Base-by-base conservation (phyloP, 768 basidiomycete species). In the Crepidotus variabilis region DNA sequence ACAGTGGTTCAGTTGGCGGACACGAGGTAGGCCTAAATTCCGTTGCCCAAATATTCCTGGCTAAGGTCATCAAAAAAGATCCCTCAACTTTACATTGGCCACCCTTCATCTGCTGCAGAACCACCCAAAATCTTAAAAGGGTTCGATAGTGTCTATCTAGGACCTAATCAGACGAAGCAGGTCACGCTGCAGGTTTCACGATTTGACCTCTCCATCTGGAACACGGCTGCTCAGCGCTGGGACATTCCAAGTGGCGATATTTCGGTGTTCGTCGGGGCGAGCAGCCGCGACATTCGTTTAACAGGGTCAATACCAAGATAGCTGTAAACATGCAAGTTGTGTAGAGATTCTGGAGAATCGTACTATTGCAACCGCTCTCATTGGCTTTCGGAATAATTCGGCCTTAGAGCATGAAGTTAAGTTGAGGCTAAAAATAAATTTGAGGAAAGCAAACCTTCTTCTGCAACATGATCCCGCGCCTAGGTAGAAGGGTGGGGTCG, bases 161-260 rank as follows among this genome's bases (percentile, higher is more conserved):
- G 61, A 0, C 75, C 78, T 0, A 79, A 78, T 9, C 71, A 78
- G 59, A 77, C 75, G 24, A 72, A 70, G 54, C 74, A 66, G 2
- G 80, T 82, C n/a, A 75, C 75, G 6, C 65, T 83, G 60, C 61
- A 73, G 49, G 71, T 84, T 20, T 75, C 78, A 4, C 73, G 80
- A 20, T 80, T 79, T 56, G 78, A 81, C 60, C 71, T 85, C 47
- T 75, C 80, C 0, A 74, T 81, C 13, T 87, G 81, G 81, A 75
- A 82, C 61, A 79, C 81, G 20, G 67, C 67, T 11, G 68, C 68
- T 14, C 83, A 86, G 66, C 69, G 75, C n/a, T 87, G 85, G 84
- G 65, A 71, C 43, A 70, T 84, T 7, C 81, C 82, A 1, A 67
- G 68, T 4, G 84, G 84, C 2, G 68, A 64, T 8, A 78, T 78